These are phyloP conservation scores for Apiospora sp. DNA, from an alignment of 2,329 filamentous ascomycete genomes.

Conservation along the genomic window DNA sequence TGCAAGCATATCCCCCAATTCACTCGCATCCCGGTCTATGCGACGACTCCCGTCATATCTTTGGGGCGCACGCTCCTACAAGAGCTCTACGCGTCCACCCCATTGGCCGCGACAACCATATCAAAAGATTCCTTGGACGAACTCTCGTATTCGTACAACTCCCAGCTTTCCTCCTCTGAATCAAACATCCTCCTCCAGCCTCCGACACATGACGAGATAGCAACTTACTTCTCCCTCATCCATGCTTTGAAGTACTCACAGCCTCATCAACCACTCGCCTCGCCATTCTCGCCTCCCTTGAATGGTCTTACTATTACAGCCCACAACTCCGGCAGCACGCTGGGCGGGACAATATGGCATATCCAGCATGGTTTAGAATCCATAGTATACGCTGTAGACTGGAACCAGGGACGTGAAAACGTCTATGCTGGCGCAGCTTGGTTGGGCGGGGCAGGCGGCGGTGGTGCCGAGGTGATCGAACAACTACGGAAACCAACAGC, in stretches of 20 bases:
- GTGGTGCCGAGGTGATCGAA: slow-evolving; percentile 90
- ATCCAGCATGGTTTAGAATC: slow-evolving; percentile 97
- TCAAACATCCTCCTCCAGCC: slow-evolving; percentile 69
- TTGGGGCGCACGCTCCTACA: slow-evolving; percentile 90
- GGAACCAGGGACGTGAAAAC: slow-evolving; percentile 97
- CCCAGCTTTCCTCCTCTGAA: slow-evolving; percentile 57
- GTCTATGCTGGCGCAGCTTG: slow-evolving; percentile 93
- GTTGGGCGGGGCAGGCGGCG: slow-evolving; percentile 82
- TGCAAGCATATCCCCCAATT: slow-evolving; percentile 97
- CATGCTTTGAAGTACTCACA: slow-evolving; percentile 96
- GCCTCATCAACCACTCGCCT: slow-evolving; percentile 87
- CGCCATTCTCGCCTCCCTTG: slow-evolving; percentile 86
- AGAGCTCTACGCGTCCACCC: slow-evolving; percentile 90
- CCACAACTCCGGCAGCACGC: slow-evolving; percentile 94
- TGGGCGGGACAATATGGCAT: slow-evolving; percentile 98
- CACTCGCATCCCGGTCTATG: slow-evolving; percentile 91
- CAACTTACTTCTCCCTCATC: slow-evolving; percentile 88
- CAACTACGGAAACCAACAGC: slow-evolving; percentile 93
- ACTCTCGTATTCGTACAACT: slow-evolving; percentile 59
- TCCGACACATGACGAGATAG: slow-evolving; percentile 88
- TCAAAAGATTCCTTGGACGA: slow-evolving; percentile 76
- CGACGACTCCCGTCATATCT: slow-evolving; percentile 91
- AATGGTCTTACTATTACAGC: slow-evolving; percentile 94
- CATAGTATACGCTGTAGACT: slow-evolving; percentile 96
- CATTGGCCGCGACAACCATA: slow-evolving; percentile 86